Percentiles rank a stretch among this genome's conserved stretches.
phyloP scores from a whole-genome alignment of 345 rosid species.

The Combretum micranthum region DNA sequence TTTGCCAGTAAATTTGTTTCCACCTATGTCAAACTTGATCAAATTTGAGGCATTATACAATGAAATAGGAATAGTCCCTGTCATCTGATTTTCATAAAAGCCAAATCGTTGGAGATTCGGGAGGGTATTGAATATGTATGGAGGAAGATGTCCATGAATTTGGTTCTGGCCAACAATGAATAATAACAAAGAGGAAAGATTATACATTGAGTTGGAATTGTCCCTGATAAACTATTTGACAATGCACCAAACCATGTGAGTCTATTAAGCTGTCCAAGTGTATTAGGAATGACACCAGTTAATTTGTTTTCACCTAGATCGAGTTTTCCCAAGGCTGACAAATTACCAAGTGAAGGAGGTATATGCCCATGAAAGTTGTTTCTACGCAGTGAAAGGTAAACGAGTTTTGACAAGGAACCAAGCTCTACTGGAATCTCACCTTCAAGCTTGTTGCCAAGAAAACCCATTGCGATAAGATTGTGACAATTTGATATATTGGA shows the following conservation, averaged over 20 bases:
- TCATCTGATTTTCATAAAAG: neutral
- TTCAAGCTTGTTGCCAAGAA: slow-evolving; percentile 8
- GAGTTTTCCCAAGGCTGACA: slow-evolving; percentile 4
- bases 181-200: slow-evolving; percentile 16
- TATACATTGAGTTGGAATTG: slow-evolving; percentile 20
- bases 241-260: slow-evolving; percentile 8
- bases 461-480: slow-evolving; percentile 5
- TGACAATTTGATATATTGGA: slow-evolving; percentile 7
- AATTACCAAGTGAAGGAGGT: slow-evolving; percentile 11
- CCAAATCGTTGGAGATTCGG: slow-evolving; percentile 1
- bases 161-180: slow-evolving; percentile 18
- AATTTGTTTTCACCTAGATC: slow-evolving; percentile 8
- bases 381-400: neutral
- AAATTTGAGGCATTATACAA: slow-evolving; percentile 6
- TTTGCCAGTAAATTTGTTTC: neutral
- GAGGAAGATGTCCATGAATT: too few relatives aligned
- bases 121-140: slow-evolving; percentile 8
- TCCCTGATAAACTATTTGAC: slow-evolving; percentile 22
- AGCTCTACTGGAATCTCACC: slow-evolving; percentile 13
- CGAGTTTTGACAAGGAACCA: slow-evolving; percentile 4
- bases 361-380: slow-evolving; percentile 12
- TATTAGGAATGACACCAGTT: slow-evolving; percentile 14
- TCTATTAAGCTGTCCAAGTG: too few relatives aligned
- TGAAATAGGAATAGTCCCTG: neutral
- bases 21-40: neutral